A percentile compares a stretch with the other conserved stretches of the same genome.
These are phyloP conservation scores for Cardamine chenopodiifolia DNA, from an alignment of 345 rosid genomes.

Conservation along the genomic window DNA sequence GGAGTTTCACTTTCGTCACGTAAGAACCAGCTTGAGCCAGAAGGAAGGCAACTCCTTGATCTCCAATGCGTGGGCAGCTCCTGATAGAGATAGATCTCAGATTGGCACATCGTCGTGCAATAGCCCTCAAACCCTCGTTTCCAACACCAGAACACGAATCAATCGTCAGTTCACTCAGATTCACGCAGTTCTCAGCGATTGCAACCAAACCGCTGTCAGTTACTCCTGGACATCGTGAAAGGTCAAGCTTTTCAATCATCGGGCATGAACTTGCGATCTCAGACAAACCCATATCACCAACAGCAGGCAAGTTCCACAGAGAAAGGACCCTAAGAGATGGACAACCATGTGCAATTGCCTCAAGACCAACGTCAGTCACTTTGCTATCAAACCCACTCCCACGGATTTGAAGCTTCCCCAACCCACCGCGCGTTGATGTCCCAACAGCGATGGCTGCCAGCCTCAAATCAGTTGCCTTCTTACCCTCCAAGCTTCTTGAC, in stretches of 20 bases:
- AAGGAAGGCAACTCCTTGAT: constrained; percentile 81
- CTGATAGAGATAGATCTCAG: constrained; percentile 74
- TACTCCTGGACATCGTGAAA: constrained; percentile 65
- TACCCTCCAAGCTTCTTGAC: constrained; percentile 84
- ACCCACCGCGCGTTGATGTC: constrained; percentile 79
- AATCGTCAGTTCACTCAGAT: constrained; percentile 70
- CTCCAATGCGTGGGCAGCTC: constrained; percentile 78
- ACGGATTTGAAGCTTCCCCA: constrained; percentile 80
- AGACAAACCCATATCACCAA: constrained; percentile 65
- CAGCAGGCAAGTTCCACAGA: constrained; percentile 71
- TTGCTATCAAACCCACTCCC: constrained; percentile 65
- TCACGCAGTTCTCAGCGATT: constrained; percentile 65
- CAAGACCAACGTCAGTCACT: constrained; percentile 75
- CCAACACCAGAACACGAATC: constrained; percentile 75
- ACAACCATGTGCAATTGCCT: constrained; percentile 74
- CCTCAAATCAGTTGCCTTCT: constrained; percentile 81
- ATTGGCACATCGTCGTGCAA: constrained; percentile 65
- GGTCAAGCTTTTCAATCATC: constrained; percentile 79
- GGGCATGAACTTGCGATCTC: constrained; percentile 80
- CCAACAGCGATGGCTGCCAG: constrained; percentile 91
- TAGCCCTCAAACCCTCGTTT: constrained; percentile 74
- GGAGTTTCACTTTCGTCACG: constrained; percentile 76
- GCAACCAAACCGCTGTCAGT: constrained; percentile 64
- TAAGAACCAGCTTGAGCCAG: constrained; percentile 58
- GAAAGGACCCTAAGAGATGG: constrained; percentile 81